A percentile compares a stretch with the other conserved stretches of the same genome.
Evolutionary conservation across 768 basidiomycete genomes (phyloP).

Genomic region (Boletus rex-veris): DNA sequence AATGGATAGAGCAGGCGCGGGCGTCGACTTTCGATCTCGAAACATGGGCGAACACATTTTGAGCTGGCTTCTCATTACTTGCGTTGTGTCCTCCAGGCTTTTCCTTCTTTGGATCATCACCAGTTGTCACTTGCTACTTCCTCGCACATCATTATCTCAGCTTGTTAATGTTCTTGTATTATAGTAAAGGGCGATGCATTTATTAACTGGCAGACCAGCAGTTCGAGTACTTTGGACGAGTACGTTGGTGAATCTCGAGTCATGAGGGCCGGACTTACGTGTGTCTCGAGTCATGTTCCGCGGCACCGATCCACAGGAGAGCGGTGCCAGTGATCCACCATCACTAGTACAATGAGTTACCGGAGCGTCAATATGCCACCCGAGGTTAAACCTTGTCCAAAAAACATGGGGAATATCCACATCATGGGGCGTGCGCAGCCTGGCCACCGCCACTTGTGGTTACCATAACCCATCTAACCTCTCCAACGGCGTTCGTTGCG

Average conservation of each 20-base stretch:
- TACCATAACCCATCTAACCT: no score
- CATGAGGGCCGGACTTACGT: no score
- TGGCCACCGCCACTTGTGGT: no score
- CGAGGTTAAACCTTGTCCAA: no score
- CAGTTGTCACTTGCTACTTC: conserved; percentile 28
- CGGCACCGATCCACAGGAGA: no score
- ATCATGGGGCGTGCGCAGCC: no score
- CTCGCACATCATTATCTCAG: conserved; percentile 30
- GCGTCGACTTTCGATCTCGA: conserved; percentile 66
- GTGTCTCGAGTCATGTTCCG: no score
- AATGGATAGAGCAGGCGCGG: conserved; percentile 69
- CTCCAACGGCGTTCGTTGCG: no score
- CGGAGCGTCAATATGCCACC: no score
- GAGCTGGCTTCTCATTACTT: conserved; percentile 25
- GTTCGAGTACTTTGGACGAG: background rate
- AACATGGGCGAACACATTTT: conserved; percentile 78
- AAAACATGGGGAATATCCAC: no score
- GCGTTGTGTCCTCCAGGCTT: conserved; percentile 1
- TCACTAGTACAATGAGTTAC: no score
- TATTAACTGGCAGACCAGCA: background rate
- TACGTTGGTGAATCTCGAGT: background rate
- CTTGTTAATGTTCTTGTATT: conserved; percentile 31
- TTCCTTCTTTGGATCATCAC: conserved; percentile 20
- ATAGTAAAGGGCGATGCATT: conserved; percentile 21
- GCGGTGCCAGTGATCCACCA: no score